Evolutionary conservation across 805 yeast genomes (phyloP).

Genomic region (Scheffersomyces ergatensis): DNA sequence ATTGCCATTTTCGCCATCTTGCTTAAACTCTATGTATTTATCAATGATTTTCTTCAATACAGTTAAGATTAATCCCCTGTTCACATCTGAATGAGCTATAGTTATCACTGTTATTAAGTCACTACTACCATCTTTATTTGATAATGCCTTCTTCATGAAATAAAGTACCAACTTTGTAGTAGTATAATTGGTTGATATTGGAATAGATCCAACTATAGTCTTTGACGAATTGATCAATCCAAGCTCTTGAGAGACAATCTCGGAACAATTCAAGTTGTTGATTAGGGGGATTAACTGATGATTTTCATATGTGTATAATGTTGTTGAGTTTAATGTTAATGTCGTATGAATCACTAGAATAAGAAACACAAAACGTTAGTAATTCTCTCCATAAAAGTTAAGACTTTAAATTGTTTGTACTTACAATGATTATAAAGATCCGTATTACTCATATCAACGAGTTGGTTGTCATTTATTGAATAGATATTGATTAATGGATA

Average conservation of each 20-base stretch:
- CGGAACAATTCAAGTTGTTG: slow-evolving; percentile 50
- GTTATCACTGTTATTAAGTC: slow-evolving; percentile 54
- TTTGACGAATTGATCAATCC: slow-evolving; percentile 51
- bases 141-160: slow-evolving; percentile 46
- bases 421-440: slow-evolving; percentile 10
- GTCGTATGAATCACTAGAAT: slow-evolving; percentile 46
- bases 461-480: no score
- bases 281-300: slow-evolving; percentile 37
- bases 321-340: slow-evolving; percentile 54
- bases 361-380: neutral
- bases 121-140: slow-evolving; percentile 40
- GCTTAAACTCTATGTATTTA: slow-evolving; percentile 44
- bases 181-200: slow-evolving; percentile 20
- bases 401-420: no score
- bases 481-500: no score
- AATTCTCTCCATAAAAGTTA: neutral
- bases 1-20: slow-evolving; percentile 16
- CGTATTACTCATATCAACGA: slow-evolving; percentile 2
- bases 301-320: slow-evolving; percentile 58
- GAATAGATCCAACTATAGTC: slow-evolving; percentile 38
- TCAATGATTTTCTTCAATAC: slow-evolving; percentile 49
- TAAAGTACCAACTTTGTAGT: slow-evolving; percentile 35
- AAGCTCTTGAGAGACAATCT: slow-evolving; percentile 51
- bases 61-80: slow-evolving; percentile 45
- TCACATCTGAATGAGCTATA: slow-evolving; percentile 43